Base-by-base conservation (phyloP, 2,329 filamentous ascomycete genomes). In the Verticillium dahliae region DNA sequence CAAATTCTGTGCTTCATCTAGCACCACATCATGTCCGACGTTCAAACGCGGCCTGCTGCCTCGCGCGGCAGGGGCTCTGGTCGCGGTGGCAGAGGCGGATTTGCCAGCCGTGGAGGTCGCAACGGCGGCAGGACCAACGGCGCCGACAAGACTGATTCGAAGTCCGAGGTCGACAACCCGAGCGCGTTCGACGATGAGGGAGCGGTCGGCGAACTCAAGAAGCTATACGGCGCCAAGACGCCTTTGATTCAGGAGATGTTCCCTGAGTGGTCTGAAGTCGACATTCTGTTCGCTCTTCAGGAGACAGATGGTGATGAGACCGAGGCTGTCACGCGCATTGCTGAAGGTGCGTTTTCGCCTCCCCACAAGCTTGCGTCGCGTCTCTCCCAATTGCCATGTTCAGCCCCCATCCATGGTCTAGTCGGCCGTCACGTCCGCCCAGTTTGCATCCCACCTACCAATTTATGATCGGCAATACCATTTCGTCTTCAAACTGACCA, bases 181-280 rank as follows among this genome's bases (percentile, higher is more conserved):
- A 75, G 80, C 72, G 77, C 85, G 66, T 80, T 84, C 68, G 84
- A 90, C 83, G 93, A 98, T 71, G 89, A 96, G 75, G 90, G 91
- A 75, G 93, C 97, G 77, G 85, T 98, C 68, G 91, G 90, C 73
- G 87, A 96, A 78, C 87, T 98, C 74, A 96, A 96, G 85, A 92
- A 91, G 82, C 88, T 91, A 75, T 95, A 96, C 74, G 85, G 90
- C 71, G 80, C 81, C 71, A 91, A 94, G 79, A 85, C 97, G 69
- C 82, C 82, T 65, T 87, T 89, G 71, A 87, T 99, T 74, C 92
- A 91, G 80, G 93, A 97, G 76, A 88, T 98, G 80, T 97, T 97
- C 80, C 87, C 91, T 63, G 90, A 92, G 76, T 98, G 94, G 95
- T 94, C 92, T 69, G 91, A 97, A 72, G 91, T 93, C 75, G 94